Evolutionary conservation across 768 basidiomycete species (phyloP), one percentile per base, ranked within the genome.

Genomic region (Lenzites betulinus): DNA sequence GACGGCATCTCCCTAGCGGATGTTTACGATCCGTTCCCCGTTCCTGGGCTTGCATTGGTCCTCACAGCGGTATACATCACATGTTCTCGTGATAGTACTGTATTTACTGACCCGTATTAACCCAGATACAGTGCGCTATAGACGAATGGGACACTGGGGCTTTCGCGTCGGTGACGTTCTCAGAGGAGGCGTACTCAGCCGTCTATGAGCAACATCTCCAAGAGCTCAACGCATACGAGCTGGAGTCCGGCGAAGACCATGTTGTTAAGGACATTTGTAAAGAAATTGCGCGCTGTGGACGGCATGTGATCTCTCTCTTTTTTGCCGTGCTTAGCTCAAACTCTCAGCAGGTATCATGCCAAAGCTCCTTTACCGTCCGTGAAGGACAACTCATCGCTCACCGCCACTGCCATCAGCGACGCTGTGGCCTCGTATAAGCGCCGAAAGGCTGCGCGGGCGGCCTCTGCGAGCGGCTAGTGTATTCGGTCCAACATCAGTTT

Each of bases 81-180:
- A n/a, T n/a, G n/a, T n/a, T n/a, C n/a, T n/a, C n/a, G 42, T 36
- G 48, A 11, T 33, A 4, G 30, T 33, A 33, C 30, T 42, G 23
- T 3, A n/a, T 46, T 20, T 49, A 26, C 46, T 57, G 2, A 28
- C 28, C 11, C 38, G 23, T 33, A 4, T 30, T 12, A 26, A 38
- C 41, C 42, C 23, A 57, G 55, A 39, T 57, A 5, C 44, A 57
- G 38, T 54, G 53, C 23, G 35, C 53, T 25, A 20, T 54, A 20
- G 53, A 54, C 7, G 53, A 54, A 35, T 54, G 53, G 53, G n/a
- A 6, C 12, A 42, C 53, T 16, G 53, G 53, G 8, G 25, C 43
- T 26, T 23, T 15, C 26, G 25, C 4, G 18, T 15, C 7, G 13
- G 43, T 54, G 43, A 43, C 36, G 12, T 54, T 54, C 43, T 43